Conservation (phyloP, 805 yeast species). For the Wickerhamiella azymoides region DNA sequence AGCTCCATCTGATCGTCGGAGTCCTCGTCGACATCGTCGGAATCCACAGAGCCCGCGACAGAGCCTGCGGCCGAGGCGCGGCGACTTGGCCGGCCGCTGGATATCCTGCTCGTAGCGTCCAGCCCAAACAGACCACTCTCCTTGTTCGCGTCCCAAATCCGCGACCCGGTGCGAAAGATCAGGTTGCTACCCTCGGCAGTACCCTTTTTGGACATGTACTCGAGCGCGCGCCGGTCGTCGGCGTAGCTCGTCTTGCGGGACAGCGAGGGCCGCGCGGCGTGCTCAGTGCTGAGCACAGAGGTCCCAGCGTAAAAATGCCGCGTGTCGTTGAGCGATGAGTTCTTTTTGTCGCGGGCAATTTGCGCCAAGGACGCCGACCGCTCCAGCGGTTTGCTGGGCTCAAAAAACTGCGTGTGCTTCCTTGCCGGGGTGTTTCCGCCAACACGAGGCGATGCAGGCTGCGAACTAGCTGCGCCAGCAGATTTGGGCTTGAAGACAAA, state of each 20-base stretch:
- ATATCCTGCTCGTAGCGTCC: constrained; percentile 14
- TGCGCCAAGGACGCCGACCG: constrained; percentile 17
- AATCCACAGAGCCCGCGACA: not conserved
- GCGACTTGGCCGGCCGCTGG: constrained; percentile 6
- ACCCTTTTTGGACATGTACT: constrained; percentile 5
- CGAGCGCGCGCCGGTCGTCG: constrained; percentile 10
- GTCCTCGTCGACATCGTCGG: constrained; percentile 2
- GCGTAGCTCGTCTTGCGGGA: constrained; percentile 7
- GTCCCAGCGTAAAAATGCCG: constrained; percentile 6
- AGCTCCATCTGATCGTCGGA: constrained; percentile 8
- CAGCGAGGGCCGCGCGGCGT: not conserved
- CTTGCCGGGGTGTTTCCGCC: too few species aligned
- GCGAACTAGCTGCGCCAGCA: not conserved
- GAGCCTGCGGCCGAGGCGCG: constrained; percentile 11
- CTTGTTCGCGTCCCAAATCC: constrained; percentile 19
- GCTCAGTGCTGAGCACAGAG: constrained; percentile 3
- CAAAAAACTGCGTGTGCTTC: not conserved
- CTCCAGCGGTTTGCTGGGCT: constrained; percentile 3
- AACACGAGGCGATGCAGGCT: not conserved
- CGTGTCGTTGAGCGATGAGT: constrained; percentile 10
- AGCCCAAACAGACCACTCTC: constrained; percentile 11
- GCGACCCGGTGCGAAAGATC: constrained; percentile 20
- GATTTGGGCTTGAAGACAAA: not conserved
- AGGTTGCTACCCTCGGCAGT: constrained; percentile 14
- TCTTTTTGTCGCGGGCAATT: constrained; percentile 14